A percentile compares a stretch with the other conserved stretches of the same genome.
Evolutionary conservation across 202 grass and related monocot species (phyloP).

Genomic region (Schoenoplectus tabernaemontani): DNA sequence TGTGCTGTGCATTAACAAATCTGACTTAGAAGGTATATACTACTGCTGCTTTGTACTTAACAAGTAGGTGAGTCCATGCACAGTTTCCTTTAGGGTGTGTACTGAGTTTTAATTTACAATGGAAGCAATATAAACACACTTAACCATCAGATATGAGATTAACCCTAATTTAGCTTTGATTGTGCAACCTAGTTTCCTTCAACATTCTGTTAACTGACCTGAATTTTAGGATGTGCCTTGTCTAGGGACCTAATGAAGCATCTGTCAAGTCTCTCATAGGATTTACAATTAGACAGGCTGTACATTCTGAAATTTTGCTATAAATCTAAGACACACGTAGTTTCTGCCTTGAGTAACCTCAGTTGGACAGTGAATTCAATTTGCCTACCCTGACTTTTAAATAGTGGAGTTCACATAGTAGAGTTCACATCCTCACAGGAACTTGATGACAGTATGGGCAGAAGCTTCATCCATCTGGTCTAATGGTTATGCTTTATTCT

Average conservation of each 20-base stretch:
- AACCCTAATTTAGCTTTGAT: neutral
- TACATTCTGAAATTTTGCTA: neutral
- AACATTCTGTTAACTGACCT: neutral
- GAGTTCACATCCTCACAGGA: neutral
- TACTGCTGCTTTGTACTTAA: constrained; percentile 12
- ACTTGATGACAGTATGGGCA: neutral
- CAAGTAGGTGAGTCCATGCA: neutral
- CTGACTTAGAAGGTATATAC: constrained; percentile 63
- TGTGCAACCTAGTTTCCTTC: neutral
- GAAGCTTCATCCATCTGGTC: neutral
- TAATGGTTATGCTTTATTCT: neutral
- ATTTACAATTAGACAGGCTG: neutral
- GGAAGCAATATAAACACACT: neutral
- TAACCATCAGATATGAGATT: neutral
- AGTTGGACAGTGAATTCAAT: neutral
- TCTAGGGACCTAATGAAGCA: neutral
- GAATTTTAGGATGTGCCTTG: neutral
- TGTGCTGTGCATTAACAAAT: constrained; percentile 32
- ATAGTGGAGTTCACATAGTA: neutral
- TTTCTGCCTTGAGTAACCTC: neutral
- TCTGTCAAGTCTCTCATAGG: neutral
- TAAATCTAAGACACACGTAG: neutral
- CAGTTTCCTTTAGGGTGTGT: neutral
- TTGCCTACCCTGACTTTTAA: neutral
- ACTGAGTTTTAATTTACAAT: neutral